phyloP scores from a whole-genome alignment of 768 basidiomycete species.

The Podaxis sp. region DNA sequence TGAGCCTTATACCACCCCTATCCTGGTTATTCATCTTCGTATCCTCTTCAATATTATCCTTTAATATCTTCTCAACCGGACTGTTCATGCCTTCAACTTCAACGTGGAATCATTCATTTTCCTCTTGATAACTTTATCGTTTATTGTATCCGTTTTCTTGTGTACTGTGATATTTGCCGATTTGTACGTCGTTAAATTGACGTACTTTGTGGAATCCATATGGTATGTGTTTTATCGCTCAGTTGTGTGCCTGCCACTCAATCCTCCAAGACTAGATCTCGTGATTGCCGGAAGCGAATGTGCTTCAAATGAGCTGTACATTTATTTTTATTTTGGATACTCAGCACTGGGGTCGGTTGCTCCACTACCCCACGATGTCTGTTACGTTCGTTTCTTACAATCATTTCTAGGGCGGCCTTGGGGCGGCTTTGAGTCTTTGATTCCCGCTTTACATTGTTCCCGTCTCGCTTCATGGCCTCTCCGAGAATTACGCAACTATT shows the following conservation, averaged over 20 bases:
- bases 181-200: background rate
- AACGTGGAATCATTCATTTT: background rate
- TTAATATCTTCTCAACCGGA: constrained; percentile 1
- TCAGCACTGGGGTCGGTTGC: background rate
- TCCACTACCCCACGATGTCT: background rate
- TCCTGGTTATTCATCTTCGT: background rate
- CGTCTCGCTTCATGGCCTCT: too few relatives aligned
- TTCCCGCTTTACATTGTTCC: too few relatives aligned
- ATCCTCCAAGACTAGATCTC: background rate
- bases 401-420: background rate
- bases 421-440: too few relatives aligned
- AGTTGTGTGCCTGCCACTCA: background rate
- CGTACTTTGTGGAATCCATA: background rate
- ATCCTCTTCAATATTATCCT: background rate
- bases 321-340: background rate
- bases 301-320: too few relatives aligned
- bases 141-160: constrained; percentile 8
- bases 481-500: background rate
- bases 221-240: background rate
- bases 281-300: background rate
- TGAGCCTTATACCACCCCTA: constrained; percentile 5
- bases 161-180: background rate
- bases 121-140: constrained; percentile 10
- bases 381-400: background rate
- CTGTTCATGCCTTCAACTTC: background rate